phyloP scores from a whole-genome alignment of 2,329 filamentous ascomycete genomes.

The Nemania serpens region DNA sequence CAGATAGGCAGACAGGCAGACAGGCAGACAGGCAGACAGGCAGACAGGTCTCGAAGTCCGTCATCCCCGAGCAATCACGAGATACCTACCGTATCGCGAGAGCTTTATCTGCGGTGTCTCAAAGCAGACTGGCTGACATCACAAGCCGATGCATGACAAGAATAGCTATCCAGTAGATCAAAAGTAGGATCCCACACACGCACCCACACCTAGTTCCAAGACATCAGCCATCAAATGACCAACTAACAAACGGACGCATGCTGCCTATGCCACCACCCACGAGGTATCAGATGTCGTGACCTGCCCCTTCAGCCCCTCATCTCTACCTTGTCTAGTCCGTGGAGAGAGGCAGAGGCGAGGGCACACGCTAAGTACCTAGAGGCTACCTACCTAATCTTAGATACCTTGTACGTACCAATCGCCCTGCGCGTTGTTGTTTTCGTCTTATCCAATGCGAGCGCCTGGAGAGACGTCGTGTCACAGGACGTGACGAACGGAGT shows the following conservation, averaged over 20 bases:
- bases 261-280: conserved; percentile 1
- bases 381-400: too few species aligned
- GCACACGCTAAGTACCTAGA: too few species aligned
- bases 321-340: too few species aligned
- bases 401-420: background rate
- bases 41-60: background rate
- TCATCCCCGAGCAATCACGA: conserved; percentile 13
- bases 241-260: conserved; percentile 4
- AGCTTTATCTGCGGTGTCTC: conserved; percentile 3
- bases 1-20: too few species aligned
- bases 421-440: background rate
- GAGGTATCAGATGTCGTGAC: background rate
- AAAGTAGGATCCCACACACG: conserved; percentile 5
- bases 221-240: conserved; percentile 16
- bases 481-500: background rate
- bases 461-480: conserved; percentile 16
- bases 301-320: background rate
- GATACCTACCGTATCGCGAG: background rate
- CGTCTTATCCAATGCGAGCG: conserved; percentile 5
- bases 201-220: background rate
- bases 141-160: too few species aligned
- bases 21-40: too few species aligned
- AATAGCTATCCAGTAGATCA: background rate
- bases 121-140: too few species aligned
- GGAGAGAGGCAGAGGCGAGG: too few species aligned